phyloP scores from a whole-genome alignment of 495 filamentous ascomycete species.

The Aspergillus bertholletiae region DNA sequence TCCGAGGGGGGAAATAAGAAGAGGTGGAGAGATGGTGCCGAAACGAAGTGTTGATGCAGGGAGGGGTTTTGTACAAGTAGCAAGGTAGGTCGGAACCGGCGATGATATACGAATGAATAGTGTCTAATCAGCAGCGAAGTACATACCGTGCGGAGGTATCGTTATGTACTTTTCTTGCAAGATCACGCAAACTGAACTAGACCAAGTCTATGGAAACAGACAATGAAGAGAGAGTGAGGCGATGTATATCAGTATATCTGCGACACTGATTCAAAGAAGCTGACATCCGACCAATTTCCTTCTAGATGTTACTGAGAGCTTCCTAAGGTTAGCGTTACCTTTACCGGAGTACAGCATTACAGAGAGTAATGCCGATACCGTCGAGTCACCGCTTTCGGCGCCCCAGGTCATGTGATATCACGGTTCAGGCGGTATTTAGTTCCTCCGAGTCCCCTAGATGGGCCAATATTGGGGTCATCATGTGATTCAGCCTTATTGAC shows the following conservation, averaged over 20 bases:
- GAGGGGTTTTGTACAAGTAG: constrained; percentile 2
- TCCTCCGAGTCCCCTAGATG: neutral
- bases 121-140: neutral
- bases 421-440: neutral
- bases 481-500: constrained; percentile 21
- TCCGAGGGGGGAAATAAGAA: neutral
- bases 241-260: neutral
- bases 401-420: constrained; percentile 8
- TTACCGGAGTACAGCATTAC: neutral
- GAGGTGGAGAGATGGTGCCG: neutral
- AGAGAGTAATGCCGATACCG: neutral
- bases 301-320: neutral
- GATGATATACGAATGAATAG: neutral
- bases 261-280: neutral
- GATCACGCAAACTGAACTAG: neutral
- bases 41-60: neutral
- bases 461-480: neutral
- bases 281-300: neutral
- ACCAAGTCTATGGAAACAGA: neutral
- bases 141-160: neutral
- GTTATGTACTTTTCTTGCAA: neutral
- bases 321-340: neutral
- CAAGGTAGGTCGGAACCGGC: neutral
- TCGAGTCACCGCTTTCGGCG: constrained; percentile 1
- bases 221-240: neutral